These are phyloP conservation scores for Boletus pseudopeckii DNA, from an alignment of 768 basidiomycete species.

Conservation along the genomic window DNA sequence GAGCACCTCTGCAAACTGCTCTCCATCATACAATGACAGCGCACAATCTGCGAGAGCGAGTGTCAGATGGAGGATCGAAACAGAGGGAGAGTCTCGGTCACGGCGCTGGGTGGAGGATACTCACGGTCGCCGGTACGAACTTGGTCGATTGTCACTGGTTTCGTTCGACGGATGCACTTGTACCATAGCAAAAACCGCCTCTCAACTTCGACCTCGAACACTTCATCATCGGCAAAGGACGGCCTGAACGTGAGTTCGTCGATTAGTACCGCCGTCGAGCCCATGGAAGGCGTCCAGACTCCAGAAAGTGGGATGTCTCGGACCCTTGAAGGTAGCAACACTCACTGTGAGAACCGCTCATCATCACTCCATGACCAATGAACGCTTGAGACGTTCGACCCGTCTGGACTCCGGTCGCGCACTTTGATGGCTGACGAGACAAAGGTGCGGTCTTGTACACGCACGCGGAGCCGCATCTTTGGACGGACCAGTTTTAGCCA, in stretches of 20 bases:
- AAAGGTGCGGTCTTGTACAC: constrained; percentile 1
- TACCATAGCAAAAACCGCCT: constrained; percentile 19
- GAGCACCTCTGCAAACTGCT: constrained; percentile 3
- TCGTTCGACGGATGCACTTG: constrained; percentile 27
- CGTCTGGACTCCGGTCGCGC: background rate
- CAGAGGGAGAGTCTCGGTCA: background rate
- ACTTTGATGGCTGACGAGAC: constrained; percentile 17
- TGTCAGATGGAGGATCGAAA: background rate
- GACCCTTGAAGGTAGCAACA: background rate
- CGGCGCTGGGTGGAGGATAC: background rate
- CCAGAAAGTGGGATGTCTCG: background rate
- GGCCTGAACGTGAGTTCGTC: constrained; percentile 6
- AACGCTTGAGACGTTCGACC: background rate
- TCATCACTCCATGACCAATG: constrained; percentile 17
- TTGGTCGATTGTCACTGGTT: constrained; percentile 19
- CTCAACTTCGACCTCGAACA: constrained; percentile 21
- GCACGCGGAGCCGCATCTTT: constrained; percentile 23
- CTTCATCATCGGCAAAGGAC: constrained; percentile 11
- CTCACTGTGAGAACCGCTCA: constrained; percentile 15
- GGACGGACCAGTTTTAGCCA: constrained; percentile 20
- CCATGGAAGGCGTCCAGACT: background rate
- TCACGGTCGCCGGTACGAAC: constrained; percentile 20
- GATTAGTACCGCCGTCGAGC: background rate
- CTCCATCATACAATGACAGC: constrained; percentile 18
- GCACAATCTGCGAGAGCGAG: constrained; percentile 18